phyloP scores from a whole-genome alignment of 306 rosid genomes.

The Trifolium dubium region DNA sequence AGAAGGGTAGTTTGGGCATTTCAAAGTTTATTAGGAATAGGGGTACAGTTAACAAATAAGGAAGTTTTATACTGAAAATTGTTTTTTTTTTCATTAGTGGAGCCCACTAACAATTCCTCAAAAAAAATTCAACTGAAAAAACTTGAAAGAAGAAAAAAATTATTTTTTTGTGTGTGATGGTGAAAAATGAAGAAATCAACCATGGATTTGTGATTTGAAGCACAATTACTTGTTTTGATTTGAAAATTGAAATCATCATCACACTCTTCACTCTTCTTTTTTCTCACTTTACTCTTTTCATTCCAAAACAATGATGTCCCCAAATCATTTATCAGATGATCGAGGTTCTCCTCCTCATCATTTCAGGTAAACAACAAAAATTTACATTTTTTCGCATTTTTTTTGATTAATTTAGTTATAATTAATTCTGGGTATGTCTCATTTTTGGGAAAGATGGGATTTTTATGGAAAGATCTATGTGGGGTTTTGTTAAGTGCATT shows the following conservation, averaged over 20 bases:
- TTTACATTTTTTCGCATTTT: not conserved
- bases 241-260: constrained; percentile 9
- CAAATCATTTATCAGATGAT: constrained; percentile 71
- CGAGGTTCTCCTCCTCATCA: constrained; percentile 69
- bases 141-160: not conserved
- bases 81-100: not conserved
- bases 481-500: constrained; percentile 19
- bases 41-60: not conserved
- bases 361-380: constrained; percentile 57
- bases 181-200: constrained; percentile 26
- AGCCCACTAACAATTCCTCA: not conserved
- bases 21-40: too few species aligned
- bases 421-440: constrained; percentile 22
- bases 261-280: constrained; percentile 33
- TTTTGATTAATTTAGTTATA: not conserved
- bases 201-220: constrained; percentile 45
- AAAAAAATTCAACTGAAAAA: constrained; percentile 1
- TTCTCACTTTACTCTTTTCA: not conserved
- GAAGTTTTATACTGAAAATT: not conserved
- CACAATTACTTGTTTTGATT: constrained; percentile 25
- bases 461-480: constrained; percentile 1
- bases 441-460: too few species aligned
- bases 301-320: constrained; percentile 70
- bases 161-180: not conserved
- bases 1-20: too few species aligned